Base-by-base conservation (phyloP, 2,329 filamentous ascomycete species). In the Kalaharituber pfeilii region DNA sequence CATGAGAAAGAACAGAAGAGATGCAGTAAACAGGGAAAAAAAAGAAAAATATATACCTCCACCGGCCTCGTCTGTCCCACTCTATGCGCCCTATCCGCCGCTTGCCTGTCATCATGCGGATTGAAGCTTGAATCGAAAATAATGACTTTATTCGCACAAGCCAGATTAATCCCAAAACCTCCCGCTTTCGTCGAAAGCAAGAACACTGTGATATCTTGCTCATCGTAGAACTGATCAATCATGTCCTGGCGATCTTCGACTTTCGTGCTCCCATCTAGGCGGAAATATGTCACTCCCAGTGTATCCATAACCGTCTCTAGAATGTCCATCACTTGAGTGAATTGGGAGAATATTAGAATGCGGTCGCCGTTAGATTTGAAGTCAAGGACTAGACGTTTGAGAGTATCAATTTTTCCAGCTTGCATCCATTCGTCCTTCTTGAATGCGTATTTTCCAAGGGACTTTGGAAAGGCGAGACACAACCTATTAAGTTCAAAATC, bases 61-160 rank as follows among this genome's bases (percentile, higher is more conserved):
- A 98, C 91, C 30, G 89, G 83, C 15, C 85, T 75, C 27, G 78
- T 88, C 71, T 98, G 91, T 0, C 91, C 91, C 7, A 98, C 85
- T 13, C 91, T 82, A 69, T 98, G 91, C 0, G 91, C 91, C 18
- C 91, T 81, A 67, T 98, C 96, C 72, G 96, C 91, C 0, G 91
- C 91, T 67, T 98, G 91, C n/a, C 94, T 81, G 66, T 98, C 91
- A 62, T 96, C 89, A 66, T 98, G 91, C 0, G 91, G 91, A 63
- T 98, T 98, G 71, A 95, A 94, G n/a, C 82, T 86, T 59, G 84
- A 84, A 68, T 98, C 91, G 67, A 96, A 95, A 64, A 98, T 91
- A 68, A 98, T 79, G 62, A 98, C 89, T 69, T 95, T 96, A 72
- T 96, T 96, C 3, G 91, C 91, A 30, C 84, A 85, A 6, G 89